phyloP scores from a whole-genome alignment of 1,284 basidiomycete species.

The Sanghuangporus weigelae region DNA sequence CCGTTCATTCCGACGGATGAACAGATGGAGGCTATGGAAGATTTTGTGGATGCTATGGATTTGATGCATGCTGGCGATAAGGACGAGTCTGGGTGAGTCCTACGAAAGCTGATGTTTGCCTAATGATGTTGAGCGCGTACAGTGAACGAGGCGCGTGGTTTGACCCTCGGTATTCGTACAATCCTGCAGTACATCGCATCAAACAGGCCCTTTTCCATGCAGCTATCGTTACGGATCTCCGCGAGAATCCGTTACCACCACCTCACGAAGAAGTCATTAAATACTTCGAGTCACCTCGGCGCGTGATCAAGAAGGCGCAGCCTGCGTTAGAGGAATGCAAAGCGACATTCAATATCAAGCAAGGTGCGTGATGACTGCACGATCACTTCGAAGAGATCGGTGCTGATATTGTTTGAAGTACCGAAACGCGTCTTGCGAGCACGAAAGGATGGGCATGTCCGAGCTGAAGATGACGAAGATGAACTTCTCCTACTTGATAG shows the following conservation, averaged over 20 bases:
- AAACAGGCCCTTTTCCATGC: slow-evolving; percentile 92
- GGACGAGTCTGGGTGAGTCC: slow-evolving; percentile 60
- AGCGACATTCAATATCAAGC: slow-evolving; percentile 65
- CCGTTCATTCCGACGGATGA: slow-evolving; percentile 79
- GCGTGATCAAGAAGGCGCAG: slow-evolving; percentile 55
- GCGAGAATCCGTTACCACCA: slow-evolving; percentile 71
- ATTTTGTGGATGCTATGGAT: slow-evolving; percentile 84
- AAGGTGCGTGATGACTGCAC: slow-evolving; percentile 39
- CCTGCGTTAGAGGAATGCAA: slow-evolving; percentile 58
- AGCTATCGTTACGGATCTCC: slow-evolving; percentile 70
- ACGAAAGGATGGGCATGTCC: slow-evolving; percentile 56
- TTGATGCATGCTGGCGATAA: slow-evolving; percentile 70
- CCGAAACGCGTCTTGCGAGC: slow-evolving; percentile 47
- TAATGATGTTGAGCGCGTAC: slow-evolving; percentile 32
- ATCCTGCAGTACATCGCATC: slow-evolving; percentile 85
- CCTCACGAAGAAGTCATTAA: slow-evolving; percentile 82
- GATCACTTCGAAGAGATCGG: neutral
- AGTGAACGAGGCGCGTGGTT: slow-evolving; percentile 64
- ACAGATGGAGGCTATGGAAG: slow-evolving; percentile 79
- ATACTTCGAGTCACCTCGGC: slow-evolving; percentile 76
- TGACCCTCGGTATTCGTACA: slow-evolving; percentile 71
- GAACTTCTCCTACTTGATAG: slow-evolving; percentile 58
- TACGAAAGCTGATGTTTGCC: neutral
- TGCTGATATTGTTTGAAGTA: slow-evolving; percentile 32
- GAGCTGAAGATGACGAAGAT: slow-evolving; percentile 57